These are phyloP conservation scores for Paraphaeosphaeria minitans DNA, from an alignment of 2,329 filamentous ascomycete species.

Conservation along the genomic window DNA sequence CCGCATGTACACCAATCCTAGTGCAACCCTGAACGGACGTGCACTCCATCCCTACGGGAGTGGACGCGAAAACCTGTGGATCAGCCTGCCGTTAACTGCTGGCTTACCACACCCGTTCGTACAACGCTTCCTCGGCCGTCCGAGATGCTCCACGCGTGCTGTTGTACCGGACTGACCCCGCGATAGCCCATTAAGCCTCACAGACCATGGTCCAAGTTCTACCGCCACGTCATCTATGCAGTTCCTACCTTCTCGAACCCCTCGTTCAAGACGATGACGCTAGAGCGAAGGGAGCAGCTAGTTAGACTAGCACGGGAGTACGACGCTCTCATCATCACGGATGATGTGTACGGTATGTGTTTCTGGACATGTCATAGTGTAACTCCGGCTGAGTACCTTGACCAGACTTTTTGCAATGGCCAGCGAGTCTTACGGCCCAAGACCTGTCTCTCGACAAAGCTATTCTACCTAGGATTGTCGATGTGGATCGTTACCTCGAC, in stretches of 20 bases:
- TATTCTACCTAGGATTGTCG: conserved; percentile 72
- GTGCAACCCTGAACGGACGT: background rate
- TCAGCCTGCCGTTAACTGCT: background rate
- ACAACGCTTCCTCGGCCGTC: background rate
- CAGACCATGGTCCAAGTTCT: conserved; percentile 72
- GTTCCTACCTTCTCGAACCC: conserved; percentile 92
- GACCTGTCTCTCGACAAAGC: conserved; percentile 47
- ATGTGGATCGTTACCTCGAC: conserved; percentile 74
- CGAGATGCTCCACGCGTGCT: background rate
- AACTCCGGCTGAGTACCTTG: background rate
- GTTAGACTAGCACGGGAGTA: conserved; percentile 77
- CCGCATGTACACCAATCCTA: background rate
- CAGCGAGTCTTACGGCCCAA: conserved; percentile 43
- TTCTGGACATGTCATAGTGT: background rate
- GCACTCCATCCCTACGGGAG: background rate
- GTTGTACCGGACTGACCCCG: conserved; percentile 18
- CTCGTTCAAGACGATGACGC: conserved; percentile 79
- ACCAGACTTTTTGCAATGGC: conserved; percentile 81
- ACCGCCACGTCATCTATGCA: conserved; percentile 84
- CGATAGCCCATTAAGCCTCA: conserved; percentile 61
- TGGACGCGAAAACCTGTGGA: background rate
- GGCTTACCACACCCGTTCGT: background rate
- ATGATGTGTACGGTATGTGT: conserved; percentile 75
- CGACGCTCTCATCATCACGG: conserved; percentile 81
- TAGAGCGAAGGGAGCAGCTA: conserved; percentile 68